These are phyloP conservation scores for Ganoderma sinense DNA, from an alignment of 1,284 basidiomycete species.

Conservation along the genomic window DNA sequence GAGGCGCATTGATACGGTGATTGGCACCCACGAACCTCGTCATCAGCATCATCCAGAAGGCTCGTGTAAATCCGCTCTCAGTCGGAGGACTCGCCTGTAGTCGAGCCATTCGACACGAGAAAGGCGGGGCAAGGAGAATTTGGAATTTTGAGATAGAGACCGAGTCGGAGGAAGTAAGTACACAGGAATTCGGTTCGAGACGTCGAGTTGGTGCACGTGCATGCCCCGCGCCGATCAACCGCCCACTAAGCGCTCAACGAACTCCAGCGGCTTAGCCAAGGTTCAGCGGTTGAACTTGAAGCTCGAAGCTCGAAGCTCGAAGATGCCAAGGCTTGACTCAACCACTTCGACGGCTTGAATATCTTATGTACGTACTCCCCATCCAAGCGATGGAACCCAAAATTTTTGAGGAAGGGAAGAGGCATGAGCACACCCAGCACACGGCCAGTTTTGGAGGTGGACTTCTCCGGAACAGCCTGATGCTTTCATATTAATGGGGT, in stretches of 20 bases:
- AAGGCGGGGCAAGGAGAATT: neutral
- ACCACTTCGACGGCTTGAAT: too few relatives aligned
- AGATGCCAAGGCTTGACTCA: too few relatives aligned
- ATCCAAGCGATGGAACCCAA: too few relatives aligned
- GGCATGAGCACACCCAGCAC: neutral
- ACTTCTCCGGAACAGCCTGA: neutral
- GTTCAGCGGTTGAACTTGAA: too few relatives aligned
- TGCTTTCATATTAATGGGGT: neutral
- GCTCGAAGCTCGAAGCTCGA: too few relatives aligned
- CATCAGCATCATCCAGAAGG: neutral
- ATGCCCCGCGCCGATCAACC: too few relatives aligned
- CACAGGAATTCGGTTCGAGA: too few relatives aligned
- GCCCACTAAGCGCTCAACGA: too few relatives aligned
- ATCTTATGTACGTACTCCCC: too few relatives aligned
- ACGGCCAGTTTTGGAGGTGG: neutral
- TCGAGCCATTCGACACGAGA: neutral
- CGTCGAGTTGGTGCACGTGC: too few relatives aligned
- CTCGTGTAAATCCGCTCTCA: neutral
- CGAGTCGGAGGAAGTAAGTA: neutral
- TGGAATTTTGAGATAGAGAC: neutral
- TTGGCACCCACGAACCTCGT: neutral
- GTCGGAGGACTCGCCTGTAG: neutral
- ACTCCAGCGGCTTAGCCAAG: too few relatives aligned
- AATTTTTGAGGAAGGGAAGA: too few relatives aligned
- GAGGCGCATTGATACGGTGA: neutral